These are phyloP conservation scores for Stellera chamaejasme DNA, from an alignment of 345 rosid species.

Conservation along the genomic window DNA sequence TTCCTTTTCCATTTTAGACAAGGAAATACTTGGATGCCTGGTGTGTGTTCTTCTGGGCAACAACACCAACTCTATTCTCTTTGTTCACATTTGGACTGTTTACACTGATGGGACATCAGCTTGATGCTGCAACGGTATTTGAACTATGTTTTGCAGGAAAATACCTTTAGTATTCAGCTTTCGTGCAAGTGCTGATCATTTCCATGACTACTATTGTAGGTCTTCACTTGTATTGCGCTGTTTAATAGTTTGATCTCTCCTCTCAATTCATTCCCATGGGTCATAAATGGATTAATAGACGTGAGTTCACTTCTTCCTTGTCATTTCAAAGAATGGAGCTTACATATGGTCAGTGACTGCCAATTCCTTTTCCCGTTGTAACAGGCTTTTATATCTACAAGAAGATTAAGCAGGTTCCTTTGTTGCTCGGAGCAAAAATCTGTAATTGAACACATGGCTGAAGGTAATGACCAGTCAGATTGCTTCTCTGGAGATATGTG, in stretches of 20 bases:
- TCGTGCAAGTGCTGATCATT: slow-evolving; percentile 6
- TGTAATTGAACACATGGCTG: slow-evolving; percentile 17
- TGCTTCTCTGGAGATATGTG: slow-evolving; percentile 34
- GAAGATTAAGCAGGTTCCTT: slow-evolving; percentile 76
- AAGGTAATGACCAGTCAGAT: slow-evolving; percentile 21
- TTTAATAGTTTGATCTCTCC: slow-evolving; percentile 87
- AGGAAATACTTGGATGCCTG: slow-evolving; percentile 94
- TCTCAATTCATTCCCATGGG: slow-evolving; percentile 95
- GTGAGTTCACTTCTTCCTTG: slow-evolving; percentile 39
- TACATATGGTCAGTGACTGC: slow-evolving; percentile 5
- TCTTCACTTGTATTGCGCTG: slow-evolving; percentile 88
- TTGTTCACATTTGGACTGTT: slow-evolving; percentile 78
- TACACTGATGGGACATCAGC: slow-evolving; percentile 84
- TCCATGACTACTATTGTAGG: slow-evolving; percentile 37
- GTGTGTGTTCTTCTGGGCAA: slow-evolving; percentile 99
- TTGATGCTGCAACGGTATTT: slow-evolving; percentile 86
- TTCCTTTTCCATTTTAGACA: slow-evolving; percentile 38
- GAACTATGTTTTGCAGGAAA: slow-evolving; percentile 7
- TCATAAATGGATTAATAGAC: slow-evolving; percentile 88
- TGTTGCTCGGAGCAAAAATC: slow-evolving; percentile 41
- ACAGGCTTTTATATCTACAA: slow-evolving; percentile 81
- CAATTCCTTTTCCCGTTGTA: slow-evolving; percentile 14
- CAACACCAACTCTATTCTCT: slow-evolving; percentile 92
- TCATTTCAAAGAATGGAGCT: not conserved
- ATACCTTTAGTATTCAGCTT: slow-evolving; percentile 1